Conservation (phyloP, 257 asterid genomes). For the Galeopsis tetrahit region DNA sequence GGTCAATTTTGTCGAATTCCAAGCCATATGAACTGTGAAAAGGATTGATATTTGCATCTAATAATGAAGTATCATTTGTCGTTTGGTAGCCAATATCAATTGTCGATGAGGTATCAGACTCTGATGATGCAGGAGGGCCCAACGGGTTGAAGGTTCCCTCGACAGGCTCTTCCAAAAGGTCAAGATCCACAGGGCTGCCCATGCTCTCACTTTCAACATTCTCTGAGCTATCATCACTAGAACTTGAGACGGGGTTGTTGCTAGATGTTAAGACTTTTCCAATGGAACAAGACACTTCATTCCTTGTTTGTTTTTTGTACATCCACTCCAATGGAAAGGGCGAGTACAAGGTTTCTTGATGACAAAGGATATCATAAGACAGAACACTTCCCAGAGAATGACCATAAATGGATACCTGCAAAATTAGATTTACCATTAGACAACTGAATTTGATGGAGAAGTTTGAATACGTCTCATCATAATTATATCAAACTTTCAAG, state of each 20-base stretch:
- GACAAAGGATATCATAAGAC: conserved; percentile 95
- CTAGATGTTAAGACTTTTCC: conserved; percentile 39
- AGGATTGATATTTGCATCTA: conserved; percentile 44
- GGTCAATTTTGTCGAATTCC: conserved; percentile 23
- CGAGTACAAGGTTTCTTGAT: conserved; percentile 74
- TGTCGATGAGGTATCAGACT: conserved; percentile 49
- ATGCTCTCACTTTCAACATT: conserved; percentile 42
- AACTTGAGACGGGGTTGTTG: conserved; percentile 41
- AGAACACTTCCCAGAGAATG: conserved; percentile 97
- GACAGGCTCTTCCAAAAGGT: conserved; percentile 46
- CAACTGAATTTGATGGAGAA: conserved; percentile 20
- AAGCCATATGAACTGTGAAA: conserved; percentile 35
- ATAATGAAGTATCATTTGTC: conserved; percentile 39
- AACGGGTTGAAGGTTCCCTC: conserved; percentile 51
- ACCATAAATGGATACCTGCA: conserved; percentile 87
- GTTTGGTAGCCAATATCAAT: conserved; percentile 37
- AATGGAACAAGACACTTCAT: conserved; percentile 35
- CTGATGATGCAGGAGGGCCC: conserved; percentile 70
- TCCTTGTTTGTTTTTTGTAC: conserved; percentile 64
- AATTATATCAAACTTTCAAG: background rate
- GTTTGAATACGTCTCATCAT: conserved; percentile 8
- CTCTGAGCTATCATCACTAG: conserved; percentile 43
- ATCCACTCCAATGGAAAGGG: conserved; percentile 90
- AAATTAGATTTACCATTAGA: conserved; percentile 21
- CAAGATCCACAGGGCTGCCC: conserved; percentile 41